Conservation (phyloP, 2,329 filamentous ascomycete genomes). For the Colletotrichum horii region DNA sequence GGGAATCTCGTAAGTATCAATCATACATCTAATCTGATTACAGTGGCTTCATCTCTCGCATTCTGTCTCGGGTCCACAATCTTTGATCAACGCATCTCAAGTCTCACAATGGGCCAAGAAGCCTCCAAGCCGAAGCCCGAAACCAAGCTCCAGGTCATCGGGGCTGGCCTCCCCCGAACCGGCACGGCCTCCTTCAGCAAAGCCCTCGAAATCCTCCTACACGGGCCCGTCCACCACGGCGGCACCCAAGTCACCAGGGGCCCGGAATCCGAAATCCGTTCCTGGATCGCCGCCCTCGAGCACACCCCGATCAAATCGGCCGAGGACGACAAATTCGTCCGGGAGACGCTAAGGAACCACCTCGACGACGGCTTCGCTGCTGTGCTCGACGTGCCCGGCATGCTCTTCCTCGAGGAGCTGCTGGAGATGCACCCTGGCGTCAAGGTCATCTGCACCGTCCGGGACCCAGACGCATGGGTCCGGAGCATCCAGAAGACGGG, state of each 20-base stretch:
- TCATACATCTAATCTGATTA: neutral
- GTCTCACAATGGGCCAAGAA: conserved; percentile 26
- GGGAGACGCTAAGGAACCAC: neutral
- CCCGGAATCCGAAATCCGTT: conserved; percentile 19
- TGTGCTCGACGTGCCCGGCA: neutral
- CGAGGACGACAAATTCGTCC: neutral
- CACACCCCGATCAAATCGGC: neutral
- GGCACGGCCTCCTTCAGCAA: conserved; percentile 28
- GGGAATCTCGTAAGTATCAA: neutral
- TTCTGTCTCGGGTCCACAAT: neutral
- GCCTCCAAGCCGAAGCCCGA: conserved; percentile 25
- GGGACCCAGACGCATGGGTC: conserved; percentile 23
- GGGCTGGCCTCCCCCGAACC: conserved; percentile 29
- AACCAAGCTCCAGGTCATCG: conserved; percentile 26
- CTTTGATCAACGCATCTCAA: neutral
- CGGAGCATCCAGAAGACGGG: conserved; percentile 21
- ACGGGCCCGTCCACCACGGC: conserved; percentile 27
- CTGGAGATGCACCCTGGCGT: conserved; percentile 24
- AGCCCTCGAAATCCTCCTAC: conserved; percentile 28
- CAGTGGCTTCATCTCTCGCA: neutral
- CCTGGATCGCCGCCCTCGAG: conserved; percentile 17
- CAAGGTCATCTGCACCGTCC: conserved; percentile 24
- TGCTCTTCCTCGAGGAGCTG: conserved; percentile 3
- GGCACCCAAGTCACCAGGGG: conserved; percentile 26
- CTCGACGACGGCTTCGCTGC: neutral